Base-by-base conservation (phyloP, 768 basidiomycete species). In the Tubosaeta brunneosetosa region DNA sequence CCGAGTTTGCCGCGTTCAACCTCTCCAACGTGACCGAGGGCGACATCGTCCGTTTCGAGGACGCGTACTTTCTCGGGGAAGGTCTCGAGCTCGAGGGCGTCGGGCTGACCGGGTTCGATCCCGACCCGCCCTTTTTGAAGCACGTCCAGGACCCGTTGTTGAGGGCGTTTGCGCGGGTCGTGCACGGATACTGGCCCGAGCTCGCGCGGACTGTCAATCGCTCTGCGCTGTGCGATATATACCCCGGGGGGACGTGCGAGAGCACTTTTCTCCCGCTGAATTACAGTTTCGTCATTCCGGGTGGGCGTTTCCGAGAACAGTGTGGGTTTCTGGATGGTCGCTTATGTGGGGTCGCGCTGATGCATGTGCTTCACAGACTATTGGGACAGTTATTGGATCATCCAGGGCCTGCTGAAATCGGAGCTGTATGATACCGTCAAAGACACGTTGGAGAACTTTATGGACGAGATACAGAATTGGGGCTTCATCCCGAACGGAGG, bases 401-500 rank as follows among this genome's bases (percentile, higher is more conserved):
- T 88, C 9, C 84, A 92, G 59, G 94, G 94, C 36, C 74, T 97
- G n/a, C 71, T 97, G 29, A 74, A 86, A 63, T 91, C 89, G 2
- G 80, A 87, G 57, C 77, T 97, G 12, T 85, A 81, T 59, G 74
- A 75, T 49, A 76, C 89, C 49, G 88, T 80, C 52, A 88, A 89
- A 56, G 82, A 75, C 11, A 89, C 92, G 0, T 73, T 97, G 32
- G 83, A 90, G 57, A 95, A 97, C 72, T 97, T 97, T 64, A 94
- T 97, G 92, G 94, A 97, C 62, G 86, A 95, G 65, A 73, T 97
- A 43, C 82, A 87, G 37, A 64, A 66, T 22, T 82, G 89, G 61
- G 94, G 94, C 0, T 97, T 97, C 73, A 86, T 97, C 56, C 94
- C 94, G 2, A 97, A 97, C 61, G 94, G 94, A 7, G 94, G 92